These are phyloP conservation scores for Gossypioides kirkii DNA, from an alignment of 345 rosid genomes.

Conservation along the genomic window DNA sequence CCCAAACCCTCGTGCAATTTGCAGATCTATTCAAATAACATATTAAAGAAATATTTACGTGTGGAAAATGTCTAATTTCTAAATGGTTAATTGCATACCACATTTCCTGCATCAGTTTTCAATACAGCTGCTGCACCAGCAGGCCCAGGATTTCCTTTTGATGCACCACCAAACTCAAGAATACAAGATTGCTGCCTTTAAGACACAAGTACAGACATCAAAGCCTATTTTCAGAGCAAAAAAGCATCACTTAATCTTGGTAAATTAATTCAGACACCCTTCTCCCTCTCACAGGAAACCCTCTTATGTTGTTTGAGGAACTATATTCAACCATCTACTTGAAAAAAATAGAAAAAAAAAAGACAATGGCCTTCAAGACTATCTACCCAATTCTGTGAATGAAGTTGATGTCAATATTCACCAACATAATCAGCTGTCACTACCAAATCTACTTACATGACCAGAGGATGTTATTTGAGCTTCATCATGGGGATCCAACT, in stretches of 20 bases:
- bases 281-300: neutral
- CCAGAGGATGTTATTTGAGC: slow-evolving; percentile 18
- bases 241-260: neutral
- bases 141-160: slow-evolving; percentile 91
- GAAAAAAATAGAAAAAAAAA: neutral
- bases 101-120: slow-evolving; percentile 52
- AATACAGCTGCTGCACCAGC: slow-evolving; percentile 93
- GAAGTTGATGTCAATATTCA: neutral
- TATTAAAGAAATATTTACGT: slow-evolving; percentile 9
- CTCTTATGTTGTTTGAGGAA: neutral
- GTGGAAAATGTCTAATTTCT: neutral
- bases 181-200: too few relatives aligned
- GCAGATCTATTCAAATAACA: slow-evolving; percentile 51
- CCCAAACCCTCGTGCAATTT: slow-evolving; percentile 81
- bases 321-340: neutral
- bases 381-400: neutral
- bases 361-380: neutral
- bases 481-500: slow-evolving; percentile 28
- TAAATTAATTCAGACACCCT: neutral
- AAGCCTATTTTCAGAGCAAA: neutral
- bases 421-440: neutral
- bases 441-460: slow-evolving; percentile 28
- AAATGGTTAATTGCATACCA: slow-evolving; percentile 42
- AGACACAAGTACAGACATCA: slow-evolving; percentile 11
- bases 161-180: too few relatives aligned